Base-by-base conservation (phyloP, 169 alveolate genomes). In the Plasmodium fragile region DNA sequence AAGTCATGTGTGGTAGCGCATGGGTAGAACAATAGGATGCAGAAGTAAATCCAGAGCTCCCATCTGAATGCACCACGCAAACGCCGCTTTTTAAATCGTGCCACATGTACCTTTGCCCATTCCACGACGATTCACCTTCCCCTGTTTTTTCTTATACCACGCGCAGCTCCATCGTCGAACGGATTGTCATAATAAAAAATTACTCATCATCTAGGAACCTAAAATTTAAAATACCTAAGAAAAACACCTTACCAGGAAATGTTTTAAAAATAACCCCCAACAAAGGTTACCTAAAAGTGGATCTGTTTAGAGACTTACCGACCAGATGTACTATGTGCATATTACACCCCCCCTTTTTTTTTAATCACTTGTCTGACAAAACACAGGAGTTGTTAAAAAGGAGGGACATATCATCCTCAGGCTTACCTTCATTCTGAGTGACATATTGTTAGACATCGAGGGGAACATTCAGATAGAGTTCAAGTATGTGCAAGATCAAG, bases 391-490 rank as follows among this genome's bases (percentile, higher is more conserved):
- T 52, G 52, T 91, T n/a, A 81, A 91, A 91, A 69, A 25, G 73
- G 59, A 77, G 25, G 94, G 73, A 52, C 82, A 71, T n/a, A 45
- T 18, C 36, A n/a, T 91, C 49, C 39, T 91, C 71, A 65, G 83
- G 43, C 45, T 79, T 81, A 91, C 92, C 39, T 91, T 91, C 45
- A 81, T 91, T 41, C 45, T 91, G 18, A 81, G 65, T 81, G 94
- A 91, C 45, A 59, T 91, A 70, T 52, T 91, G 32, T 28, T 91
- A 55, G 94, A 91, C 72, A 91, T 91, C 49, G 94, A 91, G 59
- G 94, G 94, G 16, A 79, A 91, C 65, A 91, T 91, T 71, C 92
- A 91, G 82, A 91, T 91, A 69, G 92, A 91, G 39, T 49, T 91
- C 34, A 79, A 65, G 70, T 91, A 69, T 53, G 30, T 91, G 34